Evolutionary conservation across 225 moss, liverwort and hornwort species (phyloP).

Genomic region (Bryoerythrophyllum caledonicum): DNA sequence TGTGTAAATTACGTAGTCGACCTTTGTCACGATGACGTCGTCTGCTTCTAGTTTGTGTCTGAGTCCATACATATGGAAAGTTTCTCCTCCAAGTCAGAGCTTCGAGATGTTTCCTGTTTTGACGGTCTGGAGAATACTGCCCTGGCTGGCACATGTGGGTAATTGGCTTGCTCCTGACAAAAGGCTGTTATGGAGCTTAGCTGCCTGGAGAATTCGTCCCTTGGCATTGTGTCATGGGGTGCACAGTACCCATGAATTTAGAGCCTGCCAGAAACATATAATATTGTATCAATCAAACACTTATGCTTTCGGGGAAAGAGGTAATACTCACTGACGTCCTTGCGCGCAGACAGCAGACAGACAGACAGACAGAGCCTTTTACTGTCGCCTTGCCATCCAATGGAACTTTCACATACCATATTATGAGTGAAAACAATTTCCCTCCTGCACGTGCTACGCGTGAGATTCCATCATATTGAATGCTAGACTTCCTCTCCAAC

Average conservation of each 20-base stretch:
- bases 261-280: constrained; percentile 8
- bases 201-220: constrained; percentile 3
- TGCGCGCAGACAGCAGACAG: not conserved
- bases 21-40: not conserved
- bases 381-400: constrained; percentile 8
- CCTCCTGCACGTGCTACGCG: constrained; percentile 17
- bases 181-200: not conserved
- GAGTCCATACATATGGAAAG: not conserved
- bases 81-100: not conserved
- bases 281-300: constrained; percentile 3
- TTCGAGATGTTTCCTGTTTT: not conserved
- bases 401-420: not conserved
- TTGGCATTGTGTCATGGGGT: constrained; percentile 5
- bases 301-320: constrained; percentile 13
- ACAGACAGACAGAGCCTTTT: not conserved
- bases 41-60: constrained; percentile 12
- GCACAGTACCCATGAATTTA: constrained; percentile 2
- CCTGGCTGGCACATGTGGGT: constrained; percentile 18
- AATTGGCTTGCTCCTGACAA: constrained; percentile 26
- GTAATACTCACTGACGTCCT: constrained; percentile 6
- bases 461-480: not conserved
- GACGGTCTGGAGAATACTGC: not conserved
- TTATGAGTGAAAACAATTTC: not conserved
- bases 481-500: not conserved
- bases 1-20: constrained; percentile 2